phyloP scores from a whole-genome alignment of 2,329 filamentous ascomycete genomes.

The Neofusicoccum parvum region DNA sequence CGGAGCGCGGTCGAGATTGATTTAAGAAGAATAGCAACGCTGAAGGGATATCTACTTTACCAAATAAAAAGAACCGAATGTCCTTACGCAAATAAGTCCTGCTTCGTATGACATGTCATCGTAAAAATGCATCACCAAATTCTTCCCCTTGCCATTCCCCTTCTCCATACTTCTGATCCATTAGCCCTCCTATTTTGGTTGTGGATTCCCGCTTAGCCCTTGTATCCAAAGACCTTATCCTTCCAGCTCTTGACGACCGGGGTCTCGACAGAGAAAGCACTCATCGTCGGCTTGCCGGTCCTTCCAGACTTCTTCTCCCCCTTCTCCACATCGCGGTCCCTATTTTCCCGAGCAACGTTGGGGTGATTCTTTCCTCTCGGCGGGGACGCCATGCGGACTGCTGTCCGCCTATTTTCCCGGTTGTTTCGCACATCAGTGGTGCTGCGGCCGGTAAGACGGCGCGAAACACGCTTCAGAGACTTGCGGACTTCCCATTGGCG shows the following conservation, averaged over 20 bases:
- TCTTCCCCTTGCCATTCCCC: background rate
- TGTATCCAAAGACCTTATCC: constrained; percentile 19
- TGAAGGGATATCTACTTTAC: constrained; percentile 4
- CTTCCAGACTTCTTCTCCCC: constrained; percentile 22
- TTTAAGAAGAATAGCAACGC: background rate
- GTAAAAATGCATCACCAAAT: background rate
- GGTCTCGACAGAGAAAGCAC: constrained; percentile 34
- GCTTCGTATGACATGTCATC: constrained; percentile 6
- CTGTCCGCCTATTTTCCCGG: constrained; percentile 28
- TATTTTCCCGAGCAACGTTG: constrained; percentile 26
- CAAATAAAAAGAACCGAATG: constrained; percentile 8
- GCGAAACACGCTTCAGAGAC: constrained; percentile 66
- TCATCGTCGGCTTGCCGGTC: constrained; percentile 31
- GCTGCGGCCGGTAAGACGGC: constrained; percentile 46
- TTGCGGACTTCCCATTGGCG: constrained; percentile 79
- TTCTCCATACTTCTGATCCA: background rate
- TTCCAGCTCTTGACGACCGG: constrained; percentile 27
- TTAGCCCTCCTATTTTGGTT: background rate
- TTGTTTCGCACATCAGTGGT: constrained; percentile 26
- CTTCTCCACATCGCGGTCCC: constrained; percentile 38
- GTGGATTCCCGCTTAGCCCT: background rate
- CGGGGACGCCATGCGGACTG: constrained; percentile 39
- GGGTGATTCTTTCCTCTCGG: constrained; percentile 29
- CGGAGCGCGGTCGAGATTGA: background rate
- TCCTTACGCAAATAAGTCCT: background rate